phyloP scores from a whole-genome alignment of 257 asterid species.

The Eustoma russellianum region DNA sequence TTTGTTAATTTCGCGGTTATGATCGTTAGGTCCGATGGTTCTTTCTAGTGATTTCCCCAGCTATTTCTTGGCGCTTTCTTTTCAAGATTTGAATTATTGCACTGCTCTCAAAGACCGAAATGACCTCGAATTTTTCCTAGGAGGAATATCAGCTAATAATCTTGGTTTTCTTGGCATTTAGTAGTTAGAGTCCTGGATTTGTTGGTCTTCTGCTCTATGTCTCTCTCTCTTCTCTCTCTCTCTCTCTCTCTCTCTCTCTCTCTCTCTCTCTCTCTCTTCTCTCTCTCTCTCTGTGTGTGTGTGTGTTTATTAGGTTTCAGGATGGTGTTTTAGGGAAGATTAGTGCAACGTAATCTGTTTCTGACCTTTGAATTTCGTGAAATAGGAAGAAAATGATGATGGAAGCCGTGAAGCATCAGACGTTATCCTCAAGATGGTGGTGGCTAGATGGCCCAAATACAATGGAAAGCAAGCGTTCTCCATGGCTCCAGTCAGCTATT shows the following conservation, averaged over 20 bases:
- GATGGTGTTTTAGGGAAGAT: background rate
- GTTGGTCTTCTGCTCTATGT: background rate
- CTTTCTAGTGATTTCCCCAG: no score
- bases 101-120: no score
- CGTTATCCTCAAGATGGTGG: slow-evolving; percentile 62
- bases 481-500: slow-evolving; percentile 86
- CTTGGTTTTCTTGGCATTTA: background rate
- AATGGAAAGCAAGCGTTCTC: slow-evolving; percentile 36
- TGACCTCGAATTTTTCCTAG: no score
- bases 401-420: slow-evolving; percentile 28
- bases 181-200: background rate
- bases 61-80: no score
- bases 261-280: background rate
- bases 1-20: no score
- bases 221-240: background rate
- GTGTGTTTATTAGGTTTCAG: background rate
- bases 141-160: no score
- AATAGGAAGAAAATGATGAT: slow-evolving; percentile 17
- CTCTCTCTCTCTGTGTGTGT: background rate
- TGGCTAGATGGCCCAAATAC: slow-evolving; percentile 64
- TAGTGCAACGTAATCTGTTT: background rate
- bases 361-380: background rate
- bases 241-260: background rate
- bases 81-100: no score
- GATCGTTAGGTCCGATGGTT: no score